These are phyloP conservation scores for Trametes versicolor DNA, from an alignment of 1,284 basidiomycete genomes.

Conservation along the genomic window DNA sequence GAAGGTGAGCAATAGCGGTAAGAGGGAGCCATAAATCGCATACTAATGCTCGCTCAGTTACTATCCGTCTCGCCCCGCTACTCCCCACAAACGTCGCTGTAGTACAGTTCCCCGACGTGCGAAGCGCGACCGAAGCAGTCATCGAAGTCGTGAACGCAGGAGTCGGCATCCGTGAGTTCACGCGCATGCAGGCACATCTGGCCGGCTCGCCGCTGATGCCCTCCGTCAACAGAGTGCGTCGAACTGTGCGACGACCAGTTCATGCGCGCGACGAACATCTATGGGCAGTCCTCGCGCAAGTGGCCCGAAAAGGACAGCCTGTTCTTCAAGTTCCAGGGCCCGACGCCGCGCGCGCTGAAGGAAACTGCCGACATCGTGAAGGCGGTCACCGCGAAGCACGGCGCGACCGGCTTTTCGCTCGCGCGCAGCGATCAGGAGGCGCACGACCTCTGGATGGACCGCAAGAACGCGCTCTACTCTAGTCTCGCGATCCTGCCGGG, in stretches of 20 bases:
- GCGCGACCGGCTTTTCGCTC: constrained; percentile 76
- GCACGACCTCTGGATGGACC: constrained; percentile 81
- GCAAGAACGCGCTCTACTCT: constrained; percentile 86
- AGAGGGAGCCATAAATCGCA: constrained; percentile 50
- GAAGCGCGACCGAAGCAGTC: constrained; percentile 77
- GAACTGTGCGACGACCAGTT: constrained; percentile 80
- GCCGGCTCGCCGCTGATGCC: neutral
- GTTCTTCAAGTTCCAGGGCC: constrained; percentile 91
- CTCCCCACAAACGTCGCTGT: constrained; percentile 81
- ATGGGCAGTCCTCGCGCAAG: constrained; percentile 62
- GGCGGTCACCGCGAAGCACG: constrained; percentile 68
- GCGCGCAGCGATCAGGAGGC: constrained; percentile 77
- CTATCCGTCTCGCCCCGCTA: constrained; percentile 82
- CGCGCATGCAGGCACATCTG: no score
- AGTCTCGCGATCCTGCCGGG: constrained; percentile 75
- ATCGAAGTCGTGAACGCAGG: constrained; percentile 79
- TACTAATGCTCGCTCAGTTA: constrained; percentile 60
- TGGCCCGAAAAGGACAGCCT: constrained; percentile 80
- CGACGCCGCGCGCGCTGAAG: constrained; percentile 63
- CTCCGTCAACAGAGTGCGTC: constrained; percentile 61
- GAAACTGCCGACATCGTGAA: constrained; percentile 72
- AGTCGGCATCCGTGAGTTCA: constrained; percentile 70
- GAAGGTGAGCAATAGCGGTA: constrained; percentile 63
- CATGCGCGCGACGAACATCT: constrained; percentile 76
- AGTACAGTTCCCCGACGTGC: constrained; percentile 74